Percentiles rank a stretch among this genome's conserved stretches.
These are phyloP conservation scores for Citeromyces siamensis DNA, from an alignment of 1,139 yeast genomes.

Conservation along the genomic window DNA sequence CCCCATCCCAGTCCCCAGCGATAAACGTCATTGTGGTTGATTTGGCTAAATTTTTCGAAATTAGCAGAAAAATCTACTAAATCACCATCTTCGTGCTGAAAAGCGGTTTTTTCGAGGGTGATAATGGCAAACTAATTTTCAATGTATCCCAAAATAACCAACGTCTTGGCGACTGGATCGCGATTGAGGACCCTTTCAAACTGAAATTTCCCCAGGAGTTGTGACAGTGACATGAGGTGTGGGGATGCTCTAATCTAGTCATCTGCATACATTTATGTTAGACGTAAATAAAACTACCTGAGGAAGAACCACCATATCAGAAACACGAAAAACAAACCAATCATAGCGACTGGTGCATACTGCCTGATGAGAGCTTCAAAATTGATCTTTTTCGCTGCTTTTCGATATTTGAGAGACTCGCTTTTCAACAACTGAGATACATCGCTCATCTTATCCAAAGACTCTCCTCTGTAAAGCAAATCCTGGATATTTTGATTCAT, in stretches of 20 bases:
- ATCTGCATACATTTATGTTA: too few relatives aligned
- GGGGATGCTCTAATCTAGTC: not conserved
- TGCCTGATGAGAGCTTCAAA: conserved; percentile 81
- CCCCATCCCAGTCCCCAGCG: conserved; percentile 61
- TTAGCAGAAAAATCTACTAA: conserved; percentile 13
- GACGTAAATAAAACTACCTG: too few relatives aligned
- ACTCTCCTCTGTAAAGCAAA: conserved; percentile 86
- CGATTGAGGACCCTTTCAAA: conserved; percentile 30
- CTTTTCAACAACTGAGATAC: conserved; percentile 68
- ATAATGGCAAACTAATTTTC: conserved; percentile 52
- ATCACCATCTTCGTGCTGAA: conserved; percentile 30
- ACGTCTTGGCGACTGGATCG: conserved; percentile 53
- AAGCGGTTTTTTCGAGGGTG: conserved; percentile 61
- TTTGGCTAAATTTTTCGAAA: conserved; percentile 26
- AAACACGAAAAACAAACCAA: conserved; percentile 62
- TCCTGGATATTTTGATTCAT: conserved; percentile 97
- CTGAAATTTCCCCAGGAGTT: conserved; percentile 25
- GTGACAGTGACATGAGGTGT: conserved; percentile 8
- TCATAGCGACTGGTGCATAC: conserved; percentile 75
- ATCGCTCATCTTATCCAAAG: conserved; percentile 86
- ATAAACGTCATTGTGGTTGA: conserved; percentile 72
- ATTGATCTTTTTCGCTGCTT: conserved; percentile 84
- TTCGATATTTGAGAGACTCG: conserved; percentile 80
- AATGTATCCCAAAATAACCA: conserved; percentile 57
- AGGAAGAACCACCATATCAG: conserved; percentile 76